Percentiles rank a stretch among this genome's conserved stretches.
phyloP scores from a whole-genome alignment of 2,329 filamentous ascomycete genomes.

The Didymella sp. region DNA sequence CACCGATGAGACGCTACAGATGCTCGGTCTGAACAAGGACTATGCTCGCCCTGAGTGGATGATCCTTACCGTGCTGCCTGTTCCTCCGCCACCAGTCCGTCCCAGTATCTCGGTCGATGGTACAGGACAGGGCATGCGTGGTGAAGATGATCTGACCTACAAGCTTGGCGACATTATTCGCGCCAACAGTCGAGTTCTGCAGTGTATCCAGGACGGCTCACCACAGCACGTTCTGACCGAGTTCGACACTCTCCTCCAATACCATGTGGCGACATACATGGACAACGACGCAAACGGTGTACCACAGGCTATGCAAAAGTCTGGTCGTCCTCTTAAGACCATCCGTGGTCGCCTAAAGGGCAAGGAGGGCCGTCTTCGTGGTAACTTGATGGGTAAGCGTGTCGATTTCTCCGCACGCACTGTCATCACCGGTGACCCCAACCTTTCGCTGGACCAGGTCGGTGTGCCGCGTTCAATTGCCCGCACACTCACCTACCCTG shows the following conservation, averaged over 20 bases:
- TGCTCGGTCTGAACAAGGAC: constrained; percentile 91
- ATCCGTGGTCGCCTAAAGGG: constrained; percentile 97
- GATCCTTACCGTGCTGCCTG: constrained; percentile 92
- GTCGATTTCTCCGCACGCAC: constrained; percentile 99
- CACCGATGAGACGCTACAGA: constrained; percentile 76
- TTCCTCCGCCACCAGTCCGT: constrained; percentile 92
- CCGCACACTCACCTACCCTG: constrained; percentile 90
- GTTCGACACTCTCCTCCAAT: constrained; percentile 91
- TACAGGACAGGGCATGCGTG: constrained; percentile 87
- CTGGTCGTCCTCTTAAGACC: constrained; percentile 93
- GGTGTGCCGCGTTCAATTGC: constrained; percentile 95
- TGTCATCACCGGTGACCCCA: constrained; percentile 98
- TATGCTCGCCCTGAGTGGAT: constrained; percentile 99
- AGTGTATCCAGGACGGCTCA: constrained; percentile 89
- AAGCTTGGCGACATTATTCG: constrained; percentile 98
- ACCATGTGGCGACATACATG: constrained; percentile 99
- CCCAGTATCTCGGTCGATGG: constrained; percentile 98
- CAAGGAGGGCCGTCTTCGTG: constrained; percentile 96
- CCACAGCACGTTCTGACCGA: constrained; percentile 90
- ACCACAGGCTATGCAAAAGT: constrained; percentile 95
- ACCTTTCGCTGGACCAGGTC: constrained; percentile 94
- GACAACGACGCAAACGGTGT: constrained; percentile 98
- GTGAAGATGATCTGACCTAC: constrained; percentile 99
- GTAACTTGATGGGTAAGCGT: constrained; percentile 96
- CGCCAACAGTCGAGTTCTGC: constrained; percentile 91